Conservation (phyloP, 2,329 filamentous ascomycete genomes). For the Phialophora tarda region DNA sequence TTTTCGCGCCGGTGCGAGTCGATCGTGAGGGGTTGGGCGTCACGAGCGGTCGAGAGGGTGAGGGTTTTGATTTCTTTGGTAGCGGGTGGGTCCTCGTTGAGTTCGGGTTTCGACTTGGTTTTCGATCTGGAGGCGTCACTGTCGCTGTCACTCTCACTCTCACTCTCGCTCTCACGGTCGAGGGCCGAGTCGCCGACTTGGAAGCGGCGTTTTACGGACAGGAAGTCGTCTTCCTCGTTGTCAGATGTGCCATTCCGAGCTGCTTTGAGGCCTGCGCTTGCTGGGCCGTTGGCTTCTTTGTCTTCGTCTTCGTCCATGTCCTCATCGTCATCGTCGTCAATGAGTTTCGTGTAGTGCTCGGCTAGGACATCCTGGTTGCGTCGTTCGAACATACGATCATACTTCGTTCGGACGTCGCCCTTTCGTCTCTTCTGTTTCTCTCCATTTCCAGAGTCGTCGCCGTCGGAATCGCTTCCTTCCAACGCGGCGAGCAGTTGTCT, state of each 20-base stretch:
- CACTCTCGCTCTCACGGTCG: slow-evolving; percentile 44
- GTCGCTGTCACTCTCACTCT: neutral
- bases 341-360: slow-evolving; percentile 88
- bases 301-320: slow-evolving; percentile 40
- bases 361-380: slow-evolving; percentile 95
- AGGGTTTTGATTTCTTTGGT: slow-evolving; percentile 57
- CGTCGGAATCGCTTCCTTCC: slow-evolving; percentile 58
- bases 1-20: slow-evolving; percentile 97
- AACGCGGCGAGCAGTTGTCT: slow-evolving; percentile 65
- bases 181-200: slow-evolving; percentile 68
- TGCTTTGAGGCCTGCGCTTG: neutral
- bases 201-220: slow-evolving; percentile 87
- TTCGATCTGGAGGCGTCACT: slow-evolving; percentile 3
- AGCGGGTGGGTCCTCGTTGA: slow-evolving; percentile 26
- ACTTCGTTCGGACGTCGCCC: slow-evolving; percentile 80
- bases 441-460: slow-evolving; percentile 53
- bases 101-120: slow-evolving; percentile 42
- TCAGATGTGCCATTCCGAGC: slow-evolving; percentile 51
- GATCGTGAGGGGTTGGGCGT: slow-evolving; percentile 74
- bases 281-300: slow-evolving; percentile 36
- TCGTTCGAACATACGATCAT: slow-evolving; percentile 97
- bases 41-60: slow-evolving; percentile 55
- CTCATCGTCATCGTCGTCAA: slow-evolving; percentile 67
- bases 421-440: slow-evolving; percentile 62
- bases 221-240: slow-evolving; percentile 74